Base-by-base conservation (phyloP, 2,329 filamentous ascomycete genomes). In the Pyrenochaeta sp. region DNA sequence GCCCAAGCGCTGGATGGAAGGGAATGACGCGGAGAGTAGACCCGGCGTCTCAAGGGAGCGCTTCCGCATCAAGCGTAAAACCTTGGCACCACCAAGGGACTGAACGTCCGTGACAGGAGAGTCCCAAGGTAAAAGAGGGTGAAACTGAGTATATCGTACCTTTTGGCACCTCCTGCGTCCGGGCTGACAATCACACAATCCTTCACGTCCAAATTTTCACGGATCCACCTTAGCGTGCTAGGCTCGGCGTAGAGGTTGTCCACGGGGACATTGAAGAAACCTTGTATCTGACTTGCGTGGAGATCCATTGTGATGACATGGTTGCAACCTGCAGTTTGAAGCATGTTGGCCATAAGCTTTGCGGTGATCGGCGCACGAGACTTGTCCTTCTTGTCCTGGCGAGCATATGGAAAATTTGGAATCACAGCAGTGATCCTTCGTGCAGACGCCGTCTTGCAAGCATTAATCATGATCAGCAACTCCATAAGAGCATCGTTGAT, bases 401-500 rank as follows among this genome's bases (percentile, higher is more conserved):
- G 89, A 13, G 94, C 93, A 75, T 98, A 98, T 28, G 93, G 93
- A 80, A 97, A 98, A 80, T 96, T 97, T 67, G 94, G 94, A 50
- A 97, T 91, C 64, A 97, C 92, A 64, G 93, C 94, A 24, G 94
- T 97, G 80, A 98, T 97, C 65, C 94, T 91, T 65, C 93, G 89
- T 12, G 94, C 94, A 36, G 89, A 91, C 42, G 90, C 90, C 25
- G 89, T 91, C 77, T 91, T 90, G 84, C 94, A 97, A 64, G 94
- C 94, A 76, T 96, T 96, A 79, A 97, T 96, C 89, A 97, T 97
- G 81, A 98, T 97, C 67, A 98, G 86, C 37, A 98, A 87, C 81
- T 99, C 94, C 94, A 99, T 98, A 59, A 99, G 86, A 49, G 93
- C 93, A 78, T 98, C 94, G 80, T 99, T 99, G 82, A 98, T 96